phyloP scores from a whole-genome alignment of 257 asterid species.

The Scutellaria minor region DNA sequence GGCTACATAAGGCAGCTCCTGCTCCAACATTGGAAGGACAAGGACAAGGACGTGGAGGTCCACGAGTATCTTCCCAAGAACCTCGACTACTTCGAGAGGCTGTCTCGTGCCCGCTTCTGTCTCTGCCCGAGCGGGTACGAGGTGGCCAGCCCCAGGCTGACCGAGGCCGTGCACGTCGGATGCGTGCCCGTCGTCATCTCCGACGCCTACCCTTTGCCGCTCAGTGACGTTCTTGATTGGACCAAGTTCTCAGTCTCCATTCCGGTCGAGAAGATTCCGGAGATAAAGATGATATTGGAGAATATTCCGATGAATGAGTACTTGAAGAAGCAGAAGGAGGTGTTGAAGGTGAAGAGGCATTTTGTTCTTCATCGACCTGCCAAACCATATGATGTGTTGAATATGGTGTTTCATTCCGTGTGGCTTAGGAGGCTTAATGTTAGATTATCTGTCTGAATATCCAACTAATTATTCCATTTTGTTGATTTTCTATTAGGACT shows the following conservation, averaged over 20 bases:
- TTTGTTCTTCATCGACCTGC: constrained; percentile 54
- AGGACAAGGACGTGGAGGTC: constrained; percentile 44
- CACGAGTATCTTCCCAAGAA: constrained; percentile 54
- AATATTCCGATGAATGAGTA: constrained; percentile 49
- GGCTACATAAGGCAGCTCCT: constrained; percentile 52
- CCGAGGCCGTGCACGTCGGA: constrained; percentile 52
- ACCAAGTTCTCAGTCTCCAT: constrained; percentile 45
- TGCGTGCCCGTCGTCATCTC: constrained; percentile 58
- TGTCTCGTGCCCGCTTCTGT: constrained; percentile 54
- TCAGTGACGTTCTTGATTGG: constrained; percentile 73
- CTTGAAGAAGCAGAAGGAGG: constrained; percentile 33
- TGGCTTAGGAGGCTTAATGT: constrained; percentile 72
- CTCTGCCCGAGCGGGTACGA: constrained; percentile 73
- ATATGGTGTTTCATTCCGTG: constrained; percentile 61
- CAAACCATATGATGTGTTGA: constrained; percentile 45
- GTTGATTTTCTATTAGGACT: not conserved
- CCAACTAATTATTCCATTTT: not conserved
- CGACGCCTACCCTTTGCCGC: constrained; percentile 52
- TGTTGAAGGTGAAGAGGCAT: constrained; percentile 50
- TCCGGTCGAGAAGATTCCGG: constrained; percentile 44
- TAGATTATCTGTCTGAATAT: constrained; percentile 20
- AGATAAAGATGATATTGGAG: constrained; percentile 48
- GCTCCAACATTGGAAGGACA: constrained; percentile 37
- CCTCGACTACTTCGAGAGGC: constrained; percentile 42
- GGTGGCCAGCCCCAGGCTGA: constrained; percentile 69